These are phyloP conservation scores for Globisporangium barbulae DNA, from an alignment of 352 stramenopile genomes.

Conservation along the genomic window DNA sequence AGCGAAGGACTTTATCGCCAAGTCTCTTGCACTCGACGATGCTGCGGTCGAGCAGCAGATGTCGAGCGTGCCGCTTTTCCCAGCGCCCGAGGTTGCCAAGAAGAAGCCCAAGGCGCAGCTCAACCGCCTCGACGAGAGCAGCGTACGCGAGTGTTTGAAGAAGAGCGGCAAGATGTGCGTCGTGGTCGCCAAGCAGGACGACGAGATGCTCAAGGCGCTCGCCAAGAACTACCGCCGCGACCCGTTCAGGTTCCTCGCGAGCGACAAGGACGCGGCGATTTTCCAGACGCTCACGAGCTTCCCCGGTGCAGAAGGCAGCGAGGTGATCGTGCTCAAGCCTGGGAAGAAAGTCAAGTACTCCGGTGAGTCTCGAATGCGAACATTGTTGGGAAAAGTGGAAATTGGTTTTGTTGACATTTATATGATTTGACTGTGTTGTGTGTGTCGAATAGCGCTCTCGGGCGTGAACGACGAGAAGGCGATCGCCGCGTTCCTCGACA, in stretches of 20 bases:
- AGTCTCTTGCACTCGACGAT: slow-evolving; percentile 33
- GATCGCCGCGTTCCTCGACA: slow-evolving; percentile 54
- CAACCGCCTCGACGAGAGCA: slow-evolving; percentile 31
- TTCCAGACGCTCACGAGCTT: slow-evolving; percentile 43
- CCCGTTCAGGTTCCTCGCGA: slow-evolving; percentile 59
- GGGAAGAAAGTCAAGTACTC: slow-evolving; percentile 59
- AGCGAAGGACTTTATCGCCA: slow-evolving; percentile 58
- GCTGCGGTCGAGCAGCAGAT: slow-evolving; percentile 23
- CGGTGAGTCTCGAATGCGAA: slow-evolving; percentile 29
- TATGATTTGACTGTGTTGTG: background rate
- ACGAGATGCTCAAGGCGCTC: slow-evolving; percentile 44
- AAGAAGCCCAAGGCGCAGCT: slow-evolving; percentile 61
- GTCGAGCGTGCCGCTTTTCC: slow-evolving; percentile 49
- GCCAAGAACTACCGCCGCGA: slow-evolving; percentile 81
- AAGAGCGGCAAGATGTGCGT: slow-evolving; percentile 77
- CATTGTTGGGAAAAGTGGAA: background rate
- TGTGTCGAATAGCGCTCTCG: slow-evolving; percentile 29
- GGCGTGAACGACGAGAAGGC: slow-evolving; percentile 27
- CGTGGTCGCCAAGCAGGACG: slow-evolving; percentile 35
- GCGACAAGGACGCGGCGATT: slow-evolving; percentile 24
- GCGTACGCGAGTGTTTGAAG: slow-evolving; percentile 35
- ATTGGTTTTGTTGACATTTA: background rate
- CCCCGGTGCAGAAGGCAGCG: slow-evolving; percentile 22
- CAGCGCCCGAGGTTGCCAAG: slow-evolving; percentile 61
- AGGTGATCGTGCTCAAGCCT: slow-evolving; percentile 58